Conservation (phyloP, 331 rosid species). For the Quercus phellos region DNA sequence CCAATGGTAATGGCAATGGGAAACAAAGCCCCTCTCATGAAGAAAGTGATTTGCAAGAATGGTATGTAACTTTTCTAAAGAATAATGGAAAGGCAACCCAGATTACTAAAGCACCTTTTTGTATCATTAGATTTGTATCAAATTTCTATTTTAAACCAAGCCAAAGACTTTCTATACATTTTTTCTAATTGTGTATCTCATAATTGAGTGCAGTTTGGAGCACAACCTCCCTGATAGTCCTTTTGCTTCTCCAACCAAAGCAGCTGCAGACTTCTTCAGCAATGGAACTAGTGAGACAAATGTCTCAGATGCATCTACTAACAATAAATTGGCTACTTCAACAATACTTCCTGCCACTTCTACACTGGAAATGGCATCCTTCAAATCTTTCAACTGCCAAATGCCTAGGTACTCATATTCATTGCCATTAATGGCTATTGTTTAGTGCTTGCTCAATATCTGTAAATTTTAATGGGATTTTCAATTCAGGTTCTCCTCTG, state of each 20-base stretch:
- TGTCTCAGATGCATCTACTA: slow-evolving; percentile 38
- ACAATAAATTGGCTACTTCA: slow-evolving; percentile 43
- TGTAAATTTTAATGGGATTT: background rate
- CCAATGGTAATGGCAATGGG: slow-evolving; percentile 31
- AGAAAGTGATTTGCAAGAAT: slow-evolving; percentile 47
- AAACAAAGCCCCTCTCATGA: slow-evolving; percentile 45
- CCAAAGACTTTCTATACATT: slow-evolving; percentile 22
- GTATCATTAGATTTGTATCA: background rate
- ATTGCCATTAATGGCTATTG: background rate
- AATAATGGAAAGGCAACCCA: slow-evolving; percentile 10
- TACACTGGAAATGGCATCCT: slow-evolving; percentile 62
- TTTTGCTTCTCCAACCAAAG: slow-evolving; percentile 94
- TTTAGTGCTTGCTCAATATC: background rate
- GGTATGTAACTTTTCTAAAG: slow-evolving; percentile 40
- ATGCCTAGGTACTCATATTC: slow-evolving; percentile 58
- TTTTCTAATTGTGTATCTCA: slow-evolving; percentile 20
- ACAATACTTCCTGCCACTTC: slow-evolving; percentile 44
- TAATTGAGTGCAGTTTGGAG: slow-evolving; percentile 73
- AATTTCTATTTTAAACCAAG: slow-evolving; percentile 24
- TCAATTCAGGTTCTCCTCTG: slow-evolving; percentile 65
- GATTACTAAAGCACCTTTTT: slow-evolving; percentile 23
- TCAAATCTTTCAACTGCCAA: slow-evolving; percentile 82
- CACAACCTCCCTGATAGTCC: slow-evolving; percentile 96
- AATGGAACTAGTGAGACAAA: slow-evolving; percentile 33
- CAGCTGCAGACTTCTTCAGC: slow-evolving; percentile 37